These are phyloP conservation scores for Mycena metata DNA, from an alignment of 768 basidiomycete genomes.

Conservation along the genomic window DNA sequence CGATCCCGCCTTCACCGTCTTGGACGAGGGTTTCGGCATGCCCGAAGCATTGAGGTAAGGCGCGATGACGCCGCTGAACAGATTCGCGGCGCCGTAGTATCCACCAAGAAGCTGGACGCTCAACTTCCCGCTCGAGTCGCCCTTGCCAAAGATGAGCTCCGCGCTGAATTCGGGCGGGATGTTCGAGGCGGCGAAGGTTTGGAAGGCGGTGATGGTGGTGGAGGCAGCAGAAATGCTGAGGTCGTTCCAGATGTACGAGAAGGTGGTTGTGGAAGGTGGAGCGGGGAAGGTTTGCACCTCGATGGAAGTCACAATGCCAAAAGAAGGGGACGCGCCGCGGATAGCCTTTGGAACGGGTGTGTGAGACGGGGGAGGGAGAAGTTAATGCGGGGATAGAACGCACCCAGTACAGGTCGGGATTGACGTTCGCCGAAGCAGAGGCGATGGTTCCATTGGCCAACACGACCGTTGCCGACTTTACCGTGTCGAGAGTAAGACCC, in stretches of 20 bases:
- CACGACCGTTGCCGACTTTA: slow-evolving; percentile 57
- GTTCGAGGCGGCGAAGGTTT: slow-evolving; percentile 50
- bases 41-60: slow-evolving; percentile 47
- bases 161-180: slow-evolving; percentile 52
- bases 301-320: slow-evolving; percentile 58
- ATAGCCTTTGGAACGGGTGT: slow-evolving; percentile 48
- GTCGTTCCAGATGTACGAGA: slow-evolving; percentile 52
- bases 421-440: slow-evolving; percentile 50
- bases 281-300: slow-evolving; percentile 55
- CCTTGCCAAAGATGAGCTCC: slow-evolving; percentile 49
- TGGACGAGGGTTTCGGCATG: slow-evolving; percentile 44
- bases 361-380: background rate
- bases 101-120: slow-evolving; percentile 51
- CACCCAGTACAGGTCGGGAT: slow-evolving; percentile 68
- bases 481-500: slow-evolving; percentile 65
- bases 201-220: slow-evolving; percentile 48
- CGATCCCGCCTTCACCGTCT: slow-evolving; percentile 41
- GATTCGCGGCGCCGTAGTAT: slow-evolving; percentile 50
- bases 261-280: slow-evolving; percentile 54
- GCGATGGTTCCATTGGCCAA: slow-evolving; percentile 59
- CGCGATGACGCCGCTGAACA: slow-evolving; percentile 46
- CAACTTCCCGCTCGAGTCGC: slow-evolving; percentile 47
- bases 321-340: slow-evolving; percentile 56
- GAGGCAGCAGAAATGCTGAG: slow-evolving; percentile 50
- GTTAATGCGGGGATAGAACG: slow-evolving; percentile 9